Percentiles rank a stretch among this genome's conserved stretches.
Conservation (phyloP, 2,329 filamentous ascomycete genomes). For the Lasiodiplodia citricola region DNA sequence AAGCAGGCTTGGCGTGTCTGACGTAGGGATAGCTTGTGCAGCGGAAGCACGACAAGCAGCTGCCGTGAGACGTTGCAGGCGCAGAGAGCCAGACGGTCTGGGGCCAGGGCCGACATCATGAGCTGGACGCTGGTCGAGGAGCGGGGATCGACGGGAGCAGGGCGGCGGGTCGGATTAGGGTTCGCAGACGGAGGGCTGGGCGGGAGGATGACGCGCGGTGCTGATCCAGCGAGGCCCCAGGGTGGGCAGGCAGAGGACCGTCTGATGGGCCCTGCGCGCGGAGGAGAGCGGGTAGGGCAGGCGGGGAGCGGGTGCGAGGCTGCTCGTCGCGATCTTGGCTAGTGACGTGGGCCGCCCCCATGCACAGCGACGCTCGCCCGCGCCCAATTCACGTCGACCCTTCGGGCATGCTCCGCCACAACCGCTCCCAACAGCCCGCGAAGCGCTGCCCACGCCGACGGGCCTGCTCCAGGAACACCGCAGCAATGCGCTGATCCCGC, state of each 20-base stretch:
- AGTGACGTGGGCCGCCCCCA: slow-evolving; percentile 6
- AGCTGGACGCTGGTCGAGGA: background rate
- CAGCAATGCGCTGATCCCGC: slow-evolving; percentile 24
- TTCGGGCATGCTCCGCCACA: background rate
- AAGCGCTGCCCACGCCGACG: slow-evolving; percentile 13
- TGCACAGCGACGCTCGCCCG: background rate
- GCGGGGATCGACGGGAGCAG: background rate
- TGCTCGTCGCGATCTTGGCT: background rate
- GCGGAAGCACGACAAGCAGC: background rate
- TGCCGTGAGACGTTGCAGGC: slow-evolving; percentile 16
- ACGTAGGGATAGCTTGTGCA: background rate
- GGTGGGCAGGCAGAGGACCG: background rate
- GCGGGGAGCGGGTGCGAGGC: background rate
- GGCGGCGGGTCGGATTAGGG: background rate
- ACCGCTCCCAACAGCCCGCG: slow-evolving; percentile 11
- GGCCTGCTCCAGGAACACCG: slow-evolving; percentile 16
- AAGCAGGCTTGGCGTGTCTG: background rate
- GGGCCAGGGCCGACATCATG: background rate
- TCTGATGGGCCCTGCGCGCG: background rate
- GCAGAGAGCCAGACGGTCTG: background rate
- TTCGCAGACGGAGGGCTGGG: background rate
- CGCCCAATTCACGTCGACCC: slow-evolving; percentile 1
- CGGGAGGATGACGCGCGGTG: slow-evolving; percentile 1
- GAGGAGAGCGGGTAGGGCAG: background rate
- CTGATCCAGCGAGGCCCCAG: background rate